phyloP scores from a whole-genome alignment of 1,139 yeast genomes.

The Petasospora rhodanensis region DNA sequence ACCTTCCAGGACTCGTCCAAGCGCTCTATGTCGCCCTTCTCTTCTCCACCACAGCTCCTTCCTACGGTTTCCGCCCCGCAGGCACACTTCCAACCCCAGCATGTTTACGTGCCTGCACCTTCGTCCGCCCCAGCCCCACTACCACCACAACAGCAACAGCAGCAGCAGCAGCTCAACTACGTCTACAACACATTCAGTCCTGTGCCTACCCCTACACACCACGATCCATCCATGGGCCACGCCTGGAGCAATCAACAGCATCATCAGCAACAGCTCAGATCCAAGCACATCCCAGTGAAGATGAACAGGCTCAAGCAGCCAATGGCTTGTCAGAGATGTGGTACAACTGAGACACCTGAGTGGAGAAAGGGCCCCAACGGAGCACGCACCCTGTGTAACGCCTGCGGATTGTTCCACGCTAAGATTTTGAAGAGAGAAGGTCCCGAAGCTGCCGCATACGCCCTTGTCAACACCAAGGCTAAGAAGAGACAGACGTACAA shows the following conservation, averaged over 20 bases:
- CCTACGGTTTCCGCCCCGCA: too few relatives aligned
- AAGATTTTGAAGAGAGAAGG: slow-evolving; percentile 67
- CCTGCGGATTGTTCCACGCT: slow-evolving; percentile 83
- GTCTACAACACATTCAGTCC: too few relatives aligned
- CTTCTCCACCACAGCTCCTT: not conserved
- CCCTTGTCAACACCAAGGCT: slow-evolving; percentile 22
- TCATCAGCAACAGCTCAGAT: not conserved
- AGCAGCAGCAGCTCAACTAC: too few relatives aligned
- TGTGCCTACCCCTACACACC: too few relatives aligned
- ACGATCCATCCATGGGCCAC: too few relatives aligned
- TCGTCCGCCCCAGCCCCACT: too few relatives aligned
- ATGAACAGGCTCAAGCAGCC: not conserved
- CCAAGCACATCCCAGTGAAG: not conserved
- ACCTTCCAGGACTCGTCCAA: not conserved
- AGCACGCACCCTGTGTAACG: slow-evolving; percentile 79
- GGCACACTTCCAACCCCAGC: too few relatives aligned
- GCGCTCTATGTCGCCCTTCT: not conserved
- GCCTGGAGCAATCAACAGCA: not conserved
- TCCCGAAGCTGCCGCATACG: slow-evolving; percentile 55
- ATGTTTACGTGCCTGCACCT: too few relatives aligned
- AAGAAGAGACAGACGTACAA: slow-evolving; percentile 10
- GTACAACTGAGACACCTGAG: slow-evolving; percentile 82
- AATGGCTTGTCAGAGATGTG: slow-evolving; percentile 58
- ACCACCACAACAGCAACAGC: too few relatives aligned
- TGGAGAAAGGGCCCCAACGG: slow-evolving; percentile 93